These are phyloP conservation scores for Zymoseptoria pseudotritici DNA, from an alignment of 2,329 filamentous ascomycete genomes.

Conservation along the genomic window DNA sequence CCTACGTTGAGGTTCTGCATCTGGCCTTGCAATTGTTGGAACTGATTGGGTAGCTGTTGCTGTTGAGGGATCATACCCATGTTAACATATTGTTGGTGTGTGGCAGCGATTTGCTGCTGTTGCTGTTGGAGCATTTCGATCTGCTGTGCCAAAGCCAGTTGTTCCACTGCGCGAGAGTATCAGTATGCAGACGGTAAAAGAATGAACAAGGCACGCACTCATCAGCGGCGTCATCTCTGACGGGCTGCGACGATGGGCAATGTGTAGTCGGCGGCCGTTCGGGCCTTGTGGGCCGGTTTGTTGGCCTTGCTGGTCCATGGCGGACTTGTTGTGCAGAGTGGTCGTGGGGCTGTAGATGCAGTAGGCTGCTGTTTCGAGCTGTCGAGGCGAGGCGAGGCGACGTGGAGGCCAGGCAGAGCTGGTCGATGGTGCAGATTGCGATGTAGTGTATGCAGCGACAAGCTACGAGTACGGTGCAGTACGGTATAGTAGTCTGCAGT, in stretches of 20 bases:
- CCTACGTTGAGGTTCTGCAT: constrained; percentile 68
- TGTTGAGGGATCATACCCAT: constrained; percentile 89
- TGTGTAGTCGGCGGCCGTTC: constrained; percentile 83
- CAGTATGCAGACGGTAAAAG: constrained; percentile 18
- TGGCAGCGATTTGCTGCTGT: constrained; percentile 93
- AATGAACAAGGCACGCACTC: constrained; percentile 59
- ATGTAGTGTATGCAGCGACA: background rate
- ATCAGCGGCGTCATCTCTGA: constrained; percentile 96
- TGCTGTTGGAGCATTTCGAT: constrained; percentile 96
- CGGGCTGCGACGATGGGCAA: constrained; percentile 92
- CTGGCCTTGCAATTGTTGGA: constrained; percentile 70
- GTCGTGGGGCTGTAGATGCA: background rate
- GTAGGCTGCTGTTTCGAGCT: background rate
- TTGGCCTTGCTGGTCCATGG: constrained; percentile 48
- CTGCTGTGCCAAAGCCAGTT: constrained; percentile 94
- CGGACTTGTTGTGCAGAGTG: background rate
- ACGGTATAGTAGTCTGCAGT: background rate
- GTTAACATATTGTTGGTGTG: constrained; percentile 94
- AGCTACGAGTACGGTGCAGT: background rate
- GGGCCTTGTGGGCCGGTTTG: constrained; percentile 54
- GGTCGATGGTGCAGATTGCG: background rate
- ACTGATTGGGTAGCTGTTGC: constrained; percentile 68
- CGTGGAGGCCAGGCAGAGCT: background rate
- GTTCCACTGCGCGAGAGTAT: constrained; percentile 64
- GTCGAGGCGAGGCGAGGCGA: background rate